Percentiles rank a stretch among this genome's conserved stretches.
phyloP scores from a whole-genome alignment of 345 rosid genomes.

The Salix udensis region DNA sequence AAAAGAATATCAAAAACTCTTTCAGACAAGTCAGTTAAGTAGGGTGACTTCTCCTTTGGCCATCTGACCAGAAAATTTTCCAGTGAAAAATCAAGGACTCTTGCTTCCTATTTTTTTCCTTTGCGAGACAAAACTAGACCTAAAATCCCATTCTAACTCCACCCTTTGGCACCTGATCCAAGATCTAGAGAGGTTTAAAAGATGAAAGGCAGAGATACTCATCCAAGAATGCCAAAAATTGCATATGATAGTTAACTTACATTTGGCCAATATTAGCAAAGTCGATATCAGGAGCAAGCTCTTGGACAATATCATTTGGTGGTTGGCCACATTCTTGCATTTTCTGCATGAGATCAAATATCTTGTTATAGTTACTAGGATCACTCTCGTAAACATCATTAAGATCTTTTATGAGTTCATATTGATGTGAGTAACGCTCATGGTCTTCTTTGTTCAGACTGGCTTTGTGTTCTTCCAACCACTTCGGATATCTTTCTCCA shows the following conservation, averaged over 20 bases:
- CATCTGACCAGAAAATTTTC: neutral
- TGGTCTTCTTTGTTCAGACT: conserved; percentile 60
- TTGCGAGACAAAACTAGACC: neutral
- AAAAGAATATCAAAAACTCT: too few relatives aligned
- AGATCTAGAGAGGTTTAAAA: neutral
- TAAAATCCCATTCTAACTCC: neutral
- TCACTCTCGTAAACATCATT: conserved; percentile 82
- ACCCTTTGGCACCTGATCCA: neutral
- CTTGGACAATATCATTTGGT: conserved; percentile 85
- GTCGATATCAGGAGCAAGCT: conserved; percentile 86
- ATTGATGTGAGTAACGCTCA: conserved; percentile 61
- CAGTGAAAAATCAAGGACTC: neutral
- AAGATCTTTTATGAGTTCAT: conserved; percentile 72
- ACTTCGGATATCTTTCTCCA: conserved; percentile 77
- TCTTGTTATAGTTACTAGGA: conserved; percentile 64
- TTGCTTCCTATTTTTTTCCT: neutral
- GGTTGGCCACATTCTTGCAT: conserved; percentile 99
- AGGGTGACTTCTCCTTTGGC: neutral
- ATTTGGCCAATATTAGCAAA: conserved; percentile 67
- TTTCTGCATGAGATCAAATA: conserved; percentile 91
- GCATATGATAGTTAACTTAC: conserved; percentile 45
- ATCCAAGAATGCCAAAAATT: neutral
- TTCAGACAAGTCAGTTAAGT: neutral
- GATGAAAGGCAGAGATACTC: neutral
- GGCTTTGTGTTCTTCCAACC: conserved; percentile 80